Evolutionary conservation across 805 yeast species (phyloP), one percentile per base, ranked within the genome.

Genomic region (Lachancea meyersii): DNA sequence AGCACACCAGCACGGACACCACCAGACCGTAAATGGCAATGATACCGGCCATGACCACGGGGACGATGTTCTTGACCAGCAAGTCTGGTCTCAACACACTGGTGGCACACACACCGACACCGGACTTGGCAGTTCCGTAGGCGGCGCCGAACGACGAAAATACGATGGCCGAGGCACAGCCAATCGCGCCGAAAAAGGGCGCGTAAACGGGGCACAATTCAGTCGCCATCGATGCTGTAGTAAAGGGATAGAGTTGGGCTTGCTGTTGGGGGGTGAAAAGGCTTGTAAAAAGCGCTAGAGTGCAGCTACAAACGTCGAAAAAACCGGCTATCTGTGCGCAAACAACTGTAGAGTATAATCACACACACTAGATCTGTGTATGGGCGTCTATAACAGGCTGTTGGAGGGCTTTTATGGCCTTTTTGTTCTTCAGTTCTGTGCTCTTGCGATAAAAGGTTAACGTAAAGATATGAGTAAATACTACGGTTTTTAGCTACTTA

Each of bases 21-120:
- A 91, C 97, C 63, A 91, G 74, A 46, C 98, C 98, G 68, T 91
- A 91, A 72, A 91, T 89, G 72, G 97, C 96, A 72, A 91, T 88
- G 64, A 91, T 91, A 91, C 98, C 98, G 52, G 97, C 97, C 97
- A 91, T 91, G 72, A 91, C 80, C 57, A 93, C 97, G 52, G 98
- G 98, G 49, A 91, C 95, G 59, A 89, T 82, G 72, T 86, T 86
- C 73, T 81, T 87, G 58, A 91, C 89, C 64, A 89, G 72, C 66
- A 89, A 77, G 67, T 91, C 98, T 55, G 98, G 98, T 82, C 96
- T 86, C 66, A 91, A 75, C 48, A 89, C 96, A 71, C 95, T 85
- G 53, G 96, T 87, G 65, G 96, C 98, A 74, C 96, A 91, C 65
- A 91, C 89, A 80, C 97, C 98, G 53, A 93, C 96, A 75, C 98